Base-by-base conservation (phyloP, 345 rosid species). In the Lumnitzera racemosa region DNA sequence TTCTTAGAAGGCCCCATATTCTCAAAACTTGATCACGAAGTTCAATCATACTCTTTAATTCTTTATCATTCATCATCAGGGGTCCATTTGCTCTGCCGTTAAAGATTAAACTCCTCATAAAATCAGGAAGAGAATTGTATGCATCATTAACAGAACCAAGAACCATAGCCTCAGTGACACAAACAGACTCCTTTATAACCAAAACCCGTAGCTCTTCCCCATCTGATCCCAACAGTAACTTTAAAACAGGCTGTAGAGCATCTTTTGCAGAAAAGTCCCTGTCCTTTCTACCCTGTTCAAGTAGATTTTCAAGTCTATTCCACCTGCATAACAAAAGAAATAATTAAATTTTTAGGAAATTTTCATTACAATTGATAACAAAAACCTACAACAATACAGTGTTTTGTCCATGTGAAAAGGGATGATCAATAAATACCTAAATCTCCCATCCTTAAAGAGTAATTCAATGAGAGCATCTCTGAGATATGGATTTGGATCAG, bases 391-490 rank as follows among this genome's bases (percentile, higher is more conserved):
- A 53, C 12, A 27, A 56, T 49, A 56, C 36, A 24, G 43, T 47
- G 59, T 29, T n/a, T 36, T 36, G 43, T 36, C 7, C 2, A 36
- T 36, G 43, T 36, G 11, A 36, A 6, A 36, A 36, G 7, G 43
- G 43, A 36, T 46, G 46, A 51, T 27, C 27, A 61, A 57, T 46
- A 77, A 81, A 61, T 80, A 57, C 91, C 99, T 87, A 69, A 94
- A 87, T 63, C 64, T 84, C 64, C 94, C 96, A 75, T 92, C 98
- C 78, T 92, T 87, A 63, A 92, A 92, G 64, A 92, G 87, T 71
- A 92, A 81, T 90, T 89, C 98, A 27, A 92, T 72, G 71, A 92
- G 98, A 59, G 98, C 98, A 76, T 92, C 98, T 77, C 98, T 82
- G 49, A 92, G 86, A 72, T 92, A 92, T 16, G 98, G 98, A 78